Conservation (phyloP, 768 basidiomycete species). For the Naganishia vishniacii region DNA sequence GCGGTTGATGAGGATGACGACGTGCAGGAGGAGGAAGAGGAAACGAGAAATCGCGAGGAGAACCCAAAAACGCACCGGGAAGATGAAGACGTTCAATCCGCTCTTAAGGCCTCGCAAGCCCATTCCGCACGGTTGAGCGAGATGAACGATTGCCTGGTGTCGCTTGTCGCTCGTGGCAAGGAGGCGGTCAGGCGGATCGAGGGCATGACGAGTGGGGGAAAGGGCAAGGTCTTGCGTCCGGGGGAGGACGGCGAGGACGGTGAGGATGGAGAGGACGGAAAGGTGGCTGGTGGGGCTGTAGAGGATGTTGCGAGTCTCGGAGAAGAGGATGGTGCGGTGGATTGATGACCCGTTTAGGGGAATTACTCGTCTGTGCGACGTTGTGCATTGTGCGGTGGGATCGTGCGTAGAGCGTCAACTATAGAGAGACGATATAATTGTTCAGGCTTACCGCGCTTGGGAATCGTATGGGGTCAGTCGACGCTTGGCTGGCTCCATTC, state of each 20-base stretch:
- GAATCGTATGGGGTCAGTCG: too few relatives aligned
- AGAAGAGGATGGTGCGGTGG: conserved; percentile 3
- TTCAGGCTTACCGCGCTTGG: too few relatives aligned
- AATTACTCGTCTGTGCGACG: neutral
- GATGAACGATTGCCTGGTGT: conserved; percentile 4
- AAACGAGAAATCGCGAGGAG: neutral
- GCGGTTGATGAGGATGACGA: neutral
- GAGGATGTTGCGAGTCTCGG: neutral
- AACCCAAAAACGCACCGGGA: neutral
- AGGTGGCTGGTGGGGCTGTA: neutral
- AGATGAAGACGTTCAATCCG: neutral
- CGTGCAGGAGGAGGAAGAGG: too few relatives aligned
- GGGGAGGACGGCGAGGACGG: neutral
- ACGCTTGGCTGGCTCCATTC: too few relatives aligned
- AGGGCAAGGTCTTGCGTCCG: conserved; percentile 20
- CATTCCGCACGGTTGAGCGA: neutral
- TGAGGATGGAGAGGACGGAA: neutral
- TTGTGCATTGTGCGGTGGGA: neutral
- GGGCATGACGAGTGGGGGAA: conserved; percentile 14
- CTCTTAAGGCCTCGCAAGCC: neutral
- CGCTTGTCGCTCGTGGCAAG: conserved; percentile 12
- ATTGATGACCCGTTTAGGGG: neutral
- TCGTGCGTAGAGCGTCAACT: too few relatives aligned
- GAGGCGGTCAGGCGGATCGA: conserved; percentile 18
- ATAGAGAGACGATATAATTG: too few relatives aligned